Percentiles rank a stretch among this genome's conserved stretches.
These are phyloP conservation scores for Actinomortierella wolfii DNA, from an alignment of 371 early-diverging fungal genomes.

Conservation along the genomic window DNA sequence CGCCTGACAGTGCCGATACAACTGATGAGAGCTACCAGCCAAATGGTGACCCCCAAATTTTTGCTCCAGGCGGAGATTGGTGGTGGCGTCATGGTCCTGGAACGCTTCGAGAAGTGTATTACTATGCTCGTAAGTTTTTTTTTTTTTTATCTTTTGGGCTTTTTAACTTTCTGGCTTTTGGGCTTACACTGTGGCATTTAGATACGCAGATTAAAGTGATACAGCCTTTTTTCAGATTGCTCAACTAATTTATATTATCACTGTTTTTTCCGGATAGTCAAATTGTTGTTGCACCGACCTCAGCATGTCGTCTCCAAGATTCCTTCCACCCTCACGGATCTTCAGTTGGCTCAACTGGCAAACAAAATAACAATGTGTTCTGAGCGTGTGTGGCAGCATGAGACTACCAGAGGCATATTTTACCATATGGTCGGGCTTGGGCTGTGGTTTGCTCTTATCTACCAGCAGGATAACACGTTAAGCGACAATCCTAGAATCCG, in stretches of 20 bases:
- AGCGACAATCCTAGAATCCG: slow-evolving; percentile 45
- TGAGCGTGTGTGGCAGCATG: slow-evolving; percentile 40
- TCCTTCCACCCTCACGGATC: slow-evolving; percentile 15
- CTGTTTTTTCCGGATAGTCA: slow-evolving; percentile 10
- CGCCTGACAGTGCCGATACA: slow-evolving; percentile 13
- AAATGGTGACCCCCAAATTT: slow-evolving; percentile 22
- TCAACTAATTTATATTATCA: neutral
- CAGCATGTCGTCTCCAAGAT: slow-evolving; percentile 39
- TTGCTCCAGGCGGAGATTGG: slow-evolving; percentile 43
- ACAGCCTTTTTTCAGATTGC: neutral
- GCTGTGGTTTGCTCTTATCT: slow-evolving; percentile 40
- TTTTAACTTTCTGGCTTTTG: neutral
- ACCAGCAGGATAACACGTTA: slow-evolving; percentile 43
- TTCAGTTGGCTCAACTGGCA: slow-evolving; percentile 31
- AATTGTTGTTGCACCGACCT: slow-evolving; percentile 39
- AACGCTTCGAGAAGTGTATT: slow-evolving; percentile 29
- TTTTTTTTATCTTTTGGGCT: neutral
- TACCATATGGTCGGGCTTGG: slow-evolving; percentile 29
- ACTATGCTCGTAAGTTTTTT: slow-evolving; percentile 24
- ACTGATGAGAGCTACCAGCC: slow-evolving; percentile 18
- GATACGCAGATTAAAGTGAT: neutral
- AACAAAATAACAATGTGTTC: slow-evolving; percentile 38
- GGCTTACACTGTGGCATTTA: too few relatives aligned
- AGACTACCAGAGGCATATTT: slow-evolving; percentile 29
- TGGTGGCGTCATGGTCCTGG: slow-evolving; percentile 46